A percentile compares a stretch with the other conserved stretches of the same genome.
Conservation (phyloP, 441 rosid species). For the Erodium moschatum region DNA sequence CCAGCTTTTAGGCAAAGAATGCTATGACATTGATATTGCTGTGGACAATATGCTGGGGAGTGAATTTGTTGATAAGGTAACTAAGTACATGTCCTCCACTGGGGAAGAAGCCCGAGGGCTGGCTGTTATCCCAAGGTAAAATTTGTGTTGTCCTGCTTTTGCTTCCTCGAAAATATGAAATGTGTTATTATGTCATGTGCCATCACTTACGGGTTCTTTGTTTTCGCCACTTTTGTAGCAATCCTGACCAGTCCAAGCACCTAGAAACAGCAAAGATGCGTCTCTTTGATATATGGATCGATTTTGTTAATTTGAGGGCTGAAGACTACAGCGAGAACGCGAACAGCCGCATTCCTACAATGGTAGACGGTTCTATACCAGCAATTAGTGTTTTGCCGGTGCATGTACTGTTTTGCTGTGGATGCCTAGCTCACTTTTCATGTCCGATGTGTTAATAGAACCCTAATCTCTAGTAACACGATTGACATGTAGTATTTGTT, state of each 20-base stretch:
- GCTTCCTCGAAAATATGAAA: not conserved
- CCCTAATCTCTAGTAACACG: no score
- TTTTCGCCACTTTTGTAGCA: conserved; percentile 28
- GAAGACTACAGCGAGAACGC: conserved; percentile 60
- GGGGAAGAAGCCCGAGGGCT: conserved; percentile 63
- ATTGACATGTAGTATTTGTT: no score
- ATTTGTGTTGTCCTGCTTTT: not conserved
- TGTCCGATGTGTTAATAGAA: no score
- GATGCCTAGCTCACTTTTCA: not conserved
- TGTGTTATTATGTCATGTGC: no score
- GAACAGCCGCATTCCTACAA: conserved; percentile 76
- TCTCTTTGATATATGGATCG: conserved; percentile 76
- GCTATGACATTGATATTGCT: conserved; percentile 85
- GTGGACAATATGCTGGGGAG: conserved; percentile 78
- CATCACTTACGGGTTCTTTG: not conserved
- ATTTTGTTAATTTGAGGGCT: conserved; percentile 86
- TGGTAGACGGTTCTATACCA: conserved; percentile 37
- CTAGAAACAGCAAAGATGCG: conserved; percentile 90
- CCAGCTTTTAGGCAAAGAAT: conserved; percentile 80
- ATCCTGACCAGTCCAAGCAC: conserved; percentile 94
- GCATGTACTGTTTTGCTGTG: not conserved
- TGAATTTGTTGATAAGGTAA: conserved; percentile 66
- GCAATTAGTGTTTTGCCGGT: conserved; percentile 2
- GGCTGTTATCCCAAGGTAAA: conserved; percentile 65
- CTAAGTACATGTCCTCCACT: conserved; percentile 47